Conservation (phyloP, 768 basidiomycete species). For the Trametes sanguinea region DNA sequence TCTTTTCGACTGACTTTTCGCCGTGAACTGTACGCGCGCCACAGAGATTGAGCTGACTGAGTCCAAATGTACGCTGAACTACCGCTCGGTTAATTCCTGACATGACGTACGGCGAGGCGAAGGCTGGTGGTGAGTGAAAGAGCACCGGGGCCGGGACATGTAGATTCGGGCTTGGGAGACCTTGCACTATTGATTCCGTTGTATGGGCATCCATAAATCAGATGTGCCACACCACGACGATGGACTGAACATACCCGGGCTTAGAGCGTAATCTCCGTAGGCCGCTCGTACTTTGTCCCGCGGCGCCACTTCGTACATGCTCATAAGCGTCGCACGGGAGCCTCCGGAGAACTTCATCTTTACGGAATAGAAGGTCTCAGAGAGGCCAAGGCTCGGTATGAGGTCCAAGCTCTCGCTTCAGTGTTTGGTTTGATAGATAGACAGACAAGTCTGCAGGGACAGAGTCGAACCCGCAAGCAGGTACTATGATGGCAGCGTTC, state of each 20-base stretch:
- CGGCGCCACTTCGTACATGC: slow-evolving; percentile 37
- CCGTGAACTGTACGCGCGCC: slow-evolving; percentile 13
- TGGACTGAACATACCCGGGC: slow-evolving; percentile 40
- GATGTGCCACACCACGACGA: background rate
- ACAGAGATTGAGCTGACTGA: slow-evolving; percentile 39
- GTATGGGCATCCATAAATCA: background rate
- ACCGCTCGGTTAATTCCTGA: slow-evolving; percentile 46
- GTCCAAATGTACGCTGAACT: slow-evolving; percentile 59
- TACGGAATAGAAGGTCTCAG: slow-evolving; percentile 53
- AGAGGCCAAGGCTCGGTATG: slow-evolving; percentile 47
- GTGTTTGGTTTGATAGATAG: slow-evolving; percentile 67
- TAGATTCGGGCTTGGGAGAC: slow-evolving; percentile 30
- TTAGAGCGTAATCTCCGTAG: slow-evolving; percentile 41
- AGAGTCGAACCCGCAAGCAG: slow-evolving; percentile 77
- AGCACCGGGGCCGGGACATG: slow-evolving; percentile 41
- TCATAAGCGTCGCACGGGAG: slow-evolving; percentile 47
- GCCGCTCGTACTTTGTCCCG: slow-evolving; percentile 33
- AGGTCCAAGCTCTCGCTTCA: slow-evolving; percentile 49
- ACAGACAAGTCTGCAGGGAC: slow-evolving; percentile 72
- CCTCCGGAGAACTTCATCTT: slow-evolving; percentile 64
- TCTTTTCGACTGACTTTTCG: background rate
- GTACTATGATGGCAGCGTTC: slow-evolving; percentile 76
- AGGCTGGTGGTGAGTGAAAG: slow-evolving; percentile 32
- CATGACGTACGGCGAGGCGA: slow-evolving; percentile 49
- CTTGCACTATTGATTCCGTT: slow-evolving; percentile 23